Evolutionary conservation across 371 early-diverging fungal genomes (phyloP), one percentile per base, ranked within the genome.

Genomic region (Nematocida parisii): DNA sequence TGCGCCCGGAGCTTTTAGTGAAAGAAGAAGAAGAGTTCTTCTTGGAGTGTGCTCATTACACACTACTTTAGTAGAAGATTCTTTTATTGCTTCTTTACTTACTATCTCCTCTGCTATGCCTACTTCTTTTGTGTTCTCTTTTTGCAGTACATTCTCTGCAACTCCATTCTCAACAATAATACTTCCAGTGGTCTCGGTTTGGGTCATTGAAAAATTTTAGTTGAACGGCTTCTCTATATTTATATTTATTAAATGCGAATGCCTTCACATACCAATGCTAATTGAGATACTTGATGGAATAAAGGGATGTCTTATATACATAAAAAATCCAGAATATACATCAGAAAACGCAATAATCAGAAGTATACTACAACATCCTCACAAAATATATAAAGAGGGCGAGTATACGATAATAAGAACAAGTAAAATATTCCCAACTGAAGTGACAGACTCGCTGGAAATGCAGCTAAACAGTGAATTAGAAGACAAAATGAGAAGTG

Each of bases 21-120:
- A 77, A 57, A 77, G 62, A 56, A 77, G 80, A 13, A 77, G 11
- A 11, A 77, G 71, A 5, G 80, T 77, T 18, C 50, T 70, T 70
- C 70, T 70, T 57, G 68, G 47, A 27, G 47, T 54, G 11, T 57
- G 40, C 2, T 56, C 33, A n/a, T 7, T 13, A n/a, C 15, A 11
- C 40, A 20, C 46, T 18, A 33, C 22, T 33, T 60, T 60, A 33
- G 39, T 33, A 11, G 60, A 20, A 18, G 20, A 5, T 54, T 64
- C 58, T 54, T 40, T 52, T 56, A 1, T 54, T 40, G 24, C 15
- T 54, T n/a, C 24, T 75, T 75, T 11, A 4, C 15, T 18, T 6
- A 18, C 45, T n/a, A 44, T 7, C 33, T 72, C 47, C 18, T 72
- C 27, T 40, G 27, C 45, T 1, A 9, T 13, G 0, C 52, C 9